These are phyloP conservation scores for Solanum piurae DNA, from an alignment of 257 asterid species.

Conservation along the genomic window DNA sequence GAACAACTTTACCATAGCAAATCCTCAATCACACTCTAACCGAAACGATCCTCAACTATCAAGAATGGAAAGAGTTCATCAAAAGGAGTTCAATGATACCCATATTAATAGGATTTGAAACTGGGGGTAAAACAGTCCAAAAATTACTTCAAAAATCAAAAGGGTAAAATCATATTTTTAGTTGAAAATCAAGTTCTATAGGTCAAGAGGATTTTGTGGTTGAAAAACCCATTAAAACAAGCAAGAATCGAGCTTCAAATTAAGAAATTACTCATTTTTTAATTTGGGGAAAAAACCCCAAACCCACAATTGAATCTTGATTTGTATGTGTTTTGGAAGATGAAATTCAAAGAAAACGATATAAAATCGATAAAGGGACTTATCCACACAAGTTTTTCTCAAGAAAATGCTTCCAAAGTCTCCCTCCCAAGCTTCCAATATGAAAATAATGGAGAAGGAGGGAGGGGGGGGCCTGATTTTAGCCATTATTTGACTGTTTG, in stretches of 20 bases:
- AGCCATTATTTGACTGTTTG: neutral
- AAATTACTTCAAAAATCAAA: neutral
- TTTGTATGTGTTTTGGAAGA: neutral
- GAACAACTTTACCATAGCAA: neutral
- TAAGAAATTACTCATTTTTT: neutral
- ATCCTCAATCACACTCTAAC: accelerated
- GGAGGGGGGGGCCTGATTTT: no score
- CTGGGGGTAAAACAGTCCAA: accelerated
- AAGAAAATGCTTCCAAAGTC: no score
- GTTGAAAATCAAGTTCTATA: neutral
- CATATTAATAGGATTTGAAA: neutral
- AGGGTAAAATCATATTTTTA: neutral
- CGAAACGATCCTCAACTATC: neutral
- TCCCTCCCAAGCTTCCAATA: neutral
- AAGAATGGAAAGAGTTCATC: neutral
- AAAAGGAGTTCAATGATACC: neutral
- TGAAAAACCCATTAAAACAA: no score
- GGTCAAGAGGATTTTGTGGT: neutral
- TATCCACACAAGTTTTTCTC: neutral
- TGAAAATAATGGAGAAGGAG: neutral
- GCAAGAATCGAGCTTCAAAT: neutral
- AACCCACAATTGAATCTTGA: neutral
- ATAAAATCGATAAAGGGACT: neutral
- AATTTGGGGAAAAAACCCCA: no score
- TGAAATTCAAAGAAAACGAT: accelerated